Base-by-base conservation (phyloP, 352 stramenopile genomes). In the Pythium coloratum region DNA sequence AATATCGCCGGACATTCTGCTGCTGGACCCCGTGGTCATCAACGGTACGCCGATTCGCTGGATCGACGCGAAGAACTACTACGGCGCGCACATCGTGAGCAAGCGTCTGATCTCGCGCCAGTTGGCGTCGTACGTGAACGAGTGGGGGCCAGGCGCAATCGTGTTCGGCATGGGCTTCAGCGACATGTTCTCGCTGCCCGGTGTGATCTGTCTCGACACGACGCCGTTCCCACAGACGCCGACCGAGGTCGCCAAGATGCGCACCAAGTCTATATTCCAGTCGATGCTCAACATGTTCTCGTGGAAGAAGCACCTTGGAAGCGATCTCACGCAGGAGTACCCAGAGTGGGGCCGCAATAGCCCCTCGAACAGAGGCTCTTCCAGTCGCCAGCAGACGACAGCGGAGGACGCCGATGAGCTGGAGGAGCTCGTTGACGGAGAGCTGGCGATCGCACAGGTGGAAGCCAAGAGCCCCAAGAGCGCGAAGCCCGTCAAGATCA, bases 51-150 rank as follows among this genome's bases (percentile, higher is more conserved):
- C 86, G 6, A 91, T 95, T 59, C 86, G 86, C 33, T 95, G 86
- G 86, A 91, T 95, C 64, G 86, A 95, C 58, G 86, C 86, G 42
- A 95, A 95, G 72, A 95, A 95, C 71, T 95, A 93, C 64, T 95
- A 95, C 67, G 86, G 86, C 36, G 84, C 86, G n/a, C 86, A 95
- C 72, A 93, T 95, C 59, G 86, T 95, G 49, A 92, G 84, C 71
- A 95, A 95, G 77, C 78, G 83, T 1, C 64, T 93, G 47, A 93
- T 95, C 71, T 86, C 85, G 32, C 90, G 88, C 34, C 86, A 95
- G 58, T 68, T 95, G 12, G 74, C 75, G 50, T 90, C 84, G 40
- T 95, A 95, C 67, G 84, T 95, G 16, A 95, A 93, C 66, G 86
- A 95, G 72, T 95, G 86, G 86, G 86, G 86, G 3, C 86, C 86